Percentiles rank a stretch among this genome's conserved stretches.
These are phyloP conservation scores for Aspergillus chevalieri DNA, from an alignment of 2,329 filamentous ascomycete species.

Conservation along the genomic window DNA sequence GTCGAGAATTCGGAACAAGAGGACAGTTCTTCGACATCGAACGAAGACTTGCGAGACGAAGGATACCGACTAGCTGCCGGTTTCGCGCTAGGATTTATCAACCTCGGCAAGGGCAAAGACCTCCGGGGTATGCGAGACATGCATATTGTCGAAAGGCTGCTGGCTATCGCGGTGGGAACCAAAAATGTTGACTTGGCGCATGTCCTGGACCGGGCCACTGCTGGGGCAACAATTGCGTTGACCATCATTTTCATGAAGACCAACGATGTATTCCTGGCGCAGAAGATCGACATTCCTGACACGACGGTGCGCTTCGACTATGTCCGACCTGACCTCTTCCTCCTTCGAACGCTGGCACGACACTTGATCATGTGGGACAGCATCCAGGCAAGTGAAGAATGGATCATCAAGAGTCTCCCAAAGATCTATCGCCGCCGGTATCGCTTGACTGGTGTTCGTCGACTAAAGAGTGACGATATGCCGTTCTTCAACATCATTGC, in stretches of 20 bases:
- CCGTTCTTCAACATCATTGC: conserved; percentile 89
- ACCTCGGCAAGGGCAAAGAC: conserved; percentile 83
- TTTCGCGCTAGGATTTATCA: conserved; percentile 89
- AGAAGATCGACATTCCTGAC: conserved; percentile 88
- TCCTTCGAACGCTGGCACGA: conserved; percentile 80
- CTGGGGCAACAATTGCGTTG: conserved; percentile 86
- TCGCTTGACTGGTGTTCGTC: conserved; percentile 53
- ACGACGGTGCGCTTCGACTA: conserved; percentile 91
- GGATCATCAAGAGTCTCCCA: conserved; percentile 72
- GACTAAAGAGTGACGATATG: conserved; percentile 73
- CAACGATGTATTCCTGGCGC: conserved; percentile 75
- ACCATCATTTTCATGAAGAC: conserved; percentile 97
- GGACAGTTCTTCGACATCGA: conserved; percentile 54
- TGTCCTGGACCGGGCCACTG: conserved; percentile 83
- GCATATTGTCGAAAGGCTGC: conserved; percentile 79
- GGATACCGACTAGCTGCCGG: conserved; percentile 94
- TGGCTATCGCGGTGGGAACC: conserved; percentile 77
- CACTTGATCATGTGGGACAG: conserved; percentile 90
- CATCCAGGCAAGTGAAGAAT: conserved; percentile 66
- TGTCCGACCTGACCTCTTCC: conserved; percentile 83
- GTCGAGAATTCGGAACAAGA: conserved; percentile 83
- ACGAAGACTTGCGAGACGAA: conserved; percentile 81
- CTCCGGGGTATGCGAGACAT: conserved; percentile 88
- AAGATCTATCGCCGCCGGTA: conserved; percentile 58
- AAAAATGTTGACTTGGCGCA: conserved; percentile 91